Evolutionary conservation across 2,329 filamentous ascomycete species (phyloP).

Genomic region (Ophiostoma piceae): DNA sequence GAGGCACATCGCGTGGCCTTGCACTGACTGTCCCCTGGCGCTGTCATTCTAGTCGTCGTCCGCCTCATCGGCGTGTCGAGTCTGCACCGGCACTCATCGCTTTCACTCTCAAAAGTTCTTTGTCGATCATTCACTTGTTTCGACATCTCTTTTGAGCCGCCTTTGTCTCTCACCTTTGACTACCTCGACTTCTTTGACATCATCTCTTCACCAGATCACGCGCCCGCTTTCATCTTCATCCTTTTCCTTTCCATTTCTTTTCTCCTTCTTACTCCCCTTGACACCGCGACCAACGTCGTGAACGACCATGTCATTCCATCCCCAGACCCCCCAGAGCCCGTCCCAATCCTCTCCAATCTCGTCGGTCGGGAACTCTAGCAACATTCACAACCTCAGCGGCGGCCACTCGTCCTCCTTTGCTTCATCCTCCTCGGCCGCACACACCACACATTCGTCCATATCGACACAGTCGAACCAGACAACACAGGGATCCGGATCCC

Average conservation of each 20-base stretch:
- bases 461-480: constrained; percentile 4
- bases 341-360: constrained; percentile 53
- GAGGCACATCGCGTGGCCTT: constrained; percentile 14
- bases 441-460: neutral
- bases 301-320: constrained; percentile 59
- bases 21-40: constrained; percentile 19
- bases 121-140: constrained; percentile 19
- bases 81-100: neutral
- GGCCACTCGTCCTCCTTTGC: constrained; percentile 43
- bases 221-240: neutral
- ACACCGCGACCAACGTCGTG: constrained; percentile 26
- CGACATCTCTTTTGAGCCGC: neutral
- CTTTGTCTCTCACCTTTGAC: constrained; percentile 9
- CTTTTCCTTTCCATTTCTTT: neutral
- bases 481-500: neutral
- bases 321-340: constrained; percentile 63
- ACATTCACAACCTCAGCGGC: constrained; percentile 29
- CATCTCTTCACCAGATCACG: neutral
- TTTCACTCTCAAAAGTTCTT: neutral
- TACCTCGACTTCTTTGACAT: neutral
- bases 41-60: constrained; percentile 19
- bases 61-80: constrained; percentile 22
- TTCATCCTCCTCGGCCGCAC: constrained; percentile 33
- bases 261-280: neutral
- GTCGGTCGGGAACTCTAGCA: constrained; percentile 37